Evolutionary conservation across 1,284 basidiomycete species (phyloP), one percentile per base, ranked within the genome.

Genomic region (Irpex rosettiformis): DNA sequence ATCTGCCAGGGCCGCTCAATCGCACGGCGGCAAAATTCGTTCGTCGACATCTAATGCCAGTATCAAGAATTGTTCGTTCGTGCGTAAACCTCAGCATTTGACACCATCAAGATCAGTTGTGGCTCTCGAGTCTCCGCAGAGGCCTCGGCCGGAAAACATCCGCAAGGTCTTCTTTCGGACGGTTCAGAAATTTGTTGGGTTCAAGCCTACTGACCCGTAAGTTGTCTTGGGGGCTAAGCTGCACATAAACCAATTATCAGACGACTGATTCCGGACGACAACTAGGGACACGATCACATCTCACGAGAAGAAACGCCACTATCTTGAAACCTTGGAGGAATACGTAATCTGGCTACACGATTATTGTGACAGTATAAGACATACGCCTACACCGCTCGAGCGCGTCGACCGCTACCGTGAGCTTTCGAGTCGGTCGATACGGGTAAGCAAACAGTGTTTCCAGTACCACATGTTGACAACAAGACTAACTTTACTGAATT

Each of bases 301-400:
- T 4, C 88, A 90, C 65, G 88, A 90, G 65, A 89, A 89, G 68
- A 90, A 89, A 65, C 73, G 88, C 1, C 78, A 85, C 61, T 88
- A 89, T 65, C 75, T 90, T 24, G 85, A 87, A 65, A 86, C 84
- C 64, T 70, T 91, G 4, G 88, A 90, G 64, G 78, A 85, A 58
- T 90, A 90, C 67, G 80, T 89, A 18, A 65, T 78, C 22, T 87
- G 82, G 65, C 73, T 89, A 11, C 84, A 87, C 63, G 78, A 86
- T 30, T 83, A 86, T 61, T 73, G 87, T 40, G 71, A 73, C 0
- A 75, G 83, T 40, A 71, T 83, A 11, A 80, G 81, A 2, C 70
- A 76, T 0, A 67, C 74, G 0, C 83, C 86, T 0, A 69, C 78
- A 0, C 66, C 75, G 0, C 70, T 89, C 25, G 79, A 86, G 61